Evolutionary conservation across 2,329 filamentous ascomycete genomes (phyloP).

Genomic region (Cryphonectria carpinicola): DNA sequence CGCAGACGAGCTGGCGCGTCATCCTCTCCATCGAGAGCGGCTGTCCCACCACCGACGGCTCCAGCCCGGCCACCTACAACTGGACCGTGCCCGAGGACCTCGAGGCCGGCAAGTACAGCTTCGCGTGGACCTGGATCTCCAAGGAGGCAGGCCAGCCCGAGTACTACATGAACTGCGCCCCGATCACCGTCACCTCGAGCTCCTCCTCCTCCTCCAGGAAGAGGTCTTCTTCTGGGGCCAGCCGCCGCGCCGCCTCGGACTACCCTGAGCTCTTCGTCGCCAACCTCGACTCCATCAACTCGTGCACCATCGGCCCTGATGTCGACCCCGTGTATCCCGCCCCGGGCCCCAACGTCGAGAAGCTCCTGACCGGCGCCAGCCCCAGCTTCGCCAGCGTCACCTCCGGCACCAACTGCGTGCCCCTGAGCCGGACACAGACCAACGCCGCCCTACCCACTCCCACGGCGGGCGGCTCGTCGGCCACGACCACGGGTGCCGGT

Average conservation of each 20-base stretch:
- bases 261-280: constrained; percentile 29
- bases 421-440: constrained; percentile 25
- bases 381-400: constrained; percentile 24
- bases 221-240: neutral
- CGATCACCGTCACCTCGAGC: constrained; percentile 59
- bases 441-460: constrained; percentile 31
- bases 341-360: constrained; percentile 33
- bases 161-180: constrained; percentile 87
- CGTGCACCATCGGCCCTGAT: constrained; percentile 25
- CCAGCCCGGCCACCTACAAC: constrained; percentile 54
- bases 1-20: constrained; percentile 72
- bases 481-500: neutral
- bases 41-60: constrained; percentile 49
- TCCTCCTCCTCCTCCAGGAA: neutral
- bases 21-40: constrained; percentile 61
- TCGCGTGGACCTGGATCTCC: constrained; percentile 82
- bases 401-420: constrained; percentile 27
- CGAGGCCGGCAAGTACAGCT: constrained; percentile 62
- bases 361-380: constrained; percentile 24
- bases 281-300: constrained; percentile 28
- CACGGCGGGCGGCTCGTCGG: constrained; percentile 7
- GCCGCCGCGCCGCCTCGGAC: constrained; percentile 46
- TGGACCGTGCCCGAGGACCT: constrained; percentile 70
- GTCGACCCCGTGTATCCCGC: constrained; percentile 33
- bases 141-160: constrained; percentile 72